phyloP scores from a whole-genome alignment of 495 filamentous ascomycete species.

The Tuber calosporum region DNA sequence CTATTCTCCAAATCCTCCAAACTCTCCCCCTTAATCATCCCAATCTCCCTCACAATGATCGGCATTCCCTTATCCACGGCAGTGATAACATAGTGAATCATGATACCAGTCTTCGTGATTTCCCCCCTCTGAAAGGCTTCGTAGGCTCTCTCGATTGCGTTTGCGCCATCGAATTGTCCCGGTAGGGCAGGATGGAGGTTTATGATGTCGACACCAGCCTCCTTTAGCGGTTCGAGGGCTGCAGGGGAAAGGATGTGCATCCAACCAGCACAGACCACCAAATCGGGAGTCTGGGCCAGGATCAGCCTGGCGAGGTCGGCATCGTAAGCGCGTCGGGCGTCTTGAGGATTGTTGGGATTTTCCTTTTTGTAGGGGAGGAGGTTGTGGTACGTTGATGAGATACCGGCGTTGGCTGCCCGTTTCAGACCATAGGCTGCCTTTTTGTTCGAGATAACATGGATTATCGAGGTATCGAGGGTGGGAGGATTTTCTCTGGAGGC shows the following conservation, averaged over 20 bases:
- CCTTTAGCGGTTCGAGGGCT: conserved; percentile 61
- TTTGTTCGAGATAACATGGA: conserved; percentile 76
- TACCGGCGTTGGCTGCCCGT: conserved; percentile 60
- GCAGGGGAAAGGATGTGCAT: conserved; percentile 62
- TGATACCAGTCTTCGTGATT: conserved; percentile 68
- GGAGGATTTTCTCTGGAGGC: conserved; percentile 47
- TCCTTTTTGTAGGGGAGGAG: conserved; percentile 59
- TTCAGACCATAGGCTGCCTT: conserved; percentile 70
- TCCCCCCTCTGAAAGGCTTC: conserved; percentile 65
- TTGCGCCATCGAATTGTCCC: conserved; percentile 67
- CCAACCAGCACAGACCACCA: conserved; percentile 65
- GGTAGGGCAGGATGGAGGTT: conserved; percentile 81
- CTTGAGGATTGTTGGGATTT: conserved; percentile 46
- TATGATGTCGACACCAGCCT: conserved; percentile 59
- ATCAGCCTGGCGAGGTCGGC: conserved; percentile 68
- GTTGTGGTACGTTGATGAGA: conserved; percentile 82
- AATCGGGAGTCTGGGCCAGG: conserved; percentile 55
- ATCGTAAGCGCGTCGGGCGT: conserved; percentile 66
- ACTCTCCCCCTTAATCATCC: conserved; percentile 59
- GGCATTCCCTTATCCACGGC: conserved; percentile 77
- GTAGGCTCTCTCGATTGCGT: conserved; percentile 72
- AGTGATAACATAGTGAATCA: conserved; percentile 83
- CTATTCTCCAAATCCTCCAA: conserved; percentile 60
- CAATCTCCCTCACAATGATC: conserved; percentile 64
- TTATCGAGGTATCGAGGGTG: conserved; percentile 57